Conservation (phyloP, 106 monocot genomes). For the Narthecium ossifragum region DNA sequence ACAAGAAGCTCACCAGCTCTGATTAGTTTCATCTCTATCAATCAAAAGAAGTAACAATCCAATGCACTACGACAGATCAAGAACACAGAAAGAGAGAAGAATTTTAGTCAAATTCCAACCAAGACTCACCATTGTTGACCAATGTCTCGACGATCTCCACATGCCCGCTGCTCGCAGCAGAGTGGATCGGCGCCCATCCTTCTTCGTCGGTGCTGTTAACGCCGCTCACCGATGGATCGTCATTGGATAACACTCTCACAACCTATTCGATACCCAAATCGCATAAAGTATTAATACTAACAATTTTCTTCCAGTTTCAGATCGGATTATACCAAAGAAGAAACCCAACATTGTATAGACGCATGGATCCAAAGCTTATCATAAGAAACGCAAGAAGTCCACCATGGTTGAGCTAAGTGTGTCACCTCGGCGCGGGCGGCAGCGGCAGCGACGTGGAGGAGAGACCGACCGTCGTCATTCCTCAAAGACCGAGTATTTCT, state of each 20-base stretch:
- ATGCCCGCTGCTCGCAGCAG: constrained; percentile 71
- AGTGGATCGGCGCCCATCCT: constrained; percentile 92
- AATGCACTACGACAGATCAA: background rate
- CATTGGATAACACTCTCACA: constrained; percentile 47
- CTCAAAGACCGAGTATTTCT: constrained; percentile 25
- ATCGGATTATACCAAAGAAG: no score
- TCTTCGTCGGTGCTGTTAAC: constrained; percentile 79
- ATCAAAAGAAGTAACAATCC: no score
- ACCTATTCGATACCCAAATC: constrained; percentile 32
- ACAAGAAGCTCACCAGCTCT: no score
- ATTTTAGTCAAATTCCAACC: background rate
- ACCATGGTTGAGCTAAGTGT: no score
- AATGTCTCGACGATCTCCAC: constrained; percentile 53
- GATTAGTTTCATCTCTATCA: no score
- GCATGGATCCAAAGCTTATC: background rate
- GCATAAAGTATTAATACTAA: no score
- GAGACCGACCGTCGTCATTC: constrained; percentile 87
- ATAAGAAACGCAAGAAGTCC: background rate
- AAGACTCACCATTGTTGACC: constrained; percentile 53
- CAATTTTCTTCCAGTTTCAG: no score
- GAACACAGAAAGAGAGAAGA: background rate
- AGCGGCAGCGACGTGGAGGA: constrained; percentile 87
- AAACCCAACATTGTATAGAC: no score
- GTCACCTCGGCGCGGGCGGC: constrained; percentile 47
- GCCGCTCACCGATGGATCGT: constrained; percentile 28